phyloP scores from a whole-genome alignment of 179 eudicot species.

The Beta macrorhiza region DNA sequence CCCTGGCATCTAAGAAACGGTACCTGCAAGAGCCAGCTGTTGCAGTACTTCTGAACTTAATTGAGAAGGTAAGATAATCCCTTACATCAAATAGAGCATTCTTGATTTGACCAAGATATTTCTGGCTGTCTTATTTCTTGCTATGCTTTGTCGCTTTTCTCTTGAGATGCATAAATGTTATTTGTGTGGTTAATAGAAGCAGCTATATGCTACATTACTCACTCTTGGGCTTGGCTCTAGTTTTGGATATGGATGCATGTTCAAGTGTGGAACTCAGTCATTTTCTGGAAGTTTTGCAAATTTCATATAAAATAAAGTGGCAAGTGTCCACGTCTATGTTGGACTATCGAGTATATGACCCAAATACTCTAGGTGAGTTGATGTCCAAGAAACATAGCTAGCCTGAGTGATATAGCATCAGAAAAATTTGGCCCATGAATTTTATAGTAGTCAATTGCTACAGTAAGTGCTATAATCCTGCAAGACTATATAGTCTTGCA shows the following conservation, averaged over 20 bases:
- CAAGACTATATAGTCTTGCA: not conserved
- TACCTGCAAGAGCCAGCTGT: slow-evolving; percentile 91
- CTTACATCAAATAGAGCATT: not conserved
- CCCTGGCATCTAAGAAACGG: slow-evolving; percentile 72
- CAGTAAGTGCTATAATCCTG: not conserved
- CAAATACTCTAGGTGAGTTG: not conserved
- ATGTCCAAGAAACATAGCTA: not conserved
- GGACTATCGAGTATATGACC: not conserved
- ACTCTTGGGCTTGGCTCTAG: not conserved
- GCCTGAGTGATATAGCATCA: not conserved
- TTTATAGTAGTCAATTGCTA: not conserved
- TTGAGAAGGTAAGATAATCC: slow-evolving; percentile 54
- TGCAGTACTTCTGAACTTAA: slow-evolving; percentile 54
- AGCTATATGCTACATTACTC: not conserved
- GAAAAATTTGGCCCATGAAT: not conserved
- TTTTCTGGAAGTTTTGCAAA: not conserved
- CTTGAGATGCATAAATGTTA: not conserved
- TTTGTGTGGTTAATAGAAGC: slow-evolving; percentile 6
- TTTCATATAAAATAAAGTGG: not conserved
- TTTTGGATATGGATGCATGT: not conserved
- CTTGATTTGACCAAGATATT: not conserved
- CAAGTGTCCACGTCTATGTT: not conserved
- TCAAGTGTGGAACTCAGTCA: not conserved
- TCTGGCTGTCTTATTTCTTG: not conserved
- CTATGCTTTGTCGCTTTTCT: not conserved